Evolutionary conservation across 31 red algal genomes (phyloP), one percentile per base, ranked within the genome.

Genomic region (Asparagopsis taxiformis): DNA sequence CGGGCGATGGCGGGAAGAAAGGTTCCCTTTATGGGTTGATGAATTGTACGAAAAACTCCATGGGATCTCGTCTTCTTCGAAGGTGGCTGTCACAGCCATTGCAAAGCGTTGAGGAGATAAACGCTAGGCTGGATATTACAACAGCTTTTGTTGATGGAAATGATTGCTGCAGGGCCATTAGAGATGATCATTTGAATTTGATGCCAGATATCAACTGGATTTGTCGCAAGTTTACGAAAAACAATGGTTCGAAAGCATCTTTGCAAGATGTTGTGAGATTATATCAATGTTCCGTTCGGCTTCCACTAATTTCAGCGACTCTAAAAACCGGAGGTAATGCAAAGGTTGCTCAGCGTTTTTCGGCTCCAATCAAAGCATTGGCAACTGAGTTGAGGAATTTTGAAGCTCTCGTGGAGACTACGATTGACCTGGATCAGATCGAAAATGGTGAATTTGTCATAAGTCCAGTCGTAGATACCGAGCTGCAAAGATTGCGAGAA

Each of bases 371-470:
- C 52, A 23, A 71, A 21, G 58, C 64, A 33, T 64, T 97, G 19
- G 31, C 58, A 17, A 29, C 32, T 11, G 79, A 87, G 31, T 50
- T 87, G n/a, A 43, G 53, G 22, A 87, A 91, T 29, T 97, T 91
- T 68, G 82, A 90, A 66, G 86, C 82, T 32, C 62, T 91, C 31
- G 79, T 99, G 25, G 95, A 99, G 55, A 81, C 73, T 2, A 90
- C 79, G 9, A 87, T 99, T 37, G 95, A 99, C 54, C 81, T 99
- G 36, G 95, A 99, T 50, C 70, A 74, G 70, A 84, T 99, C 29
- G 74, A 76, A 34, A 94, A 94, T 38, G 79, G 83, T 36, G 91
- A 99, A 58, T 99, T 89, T 64, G 79, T 99, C 25, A 58, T 99
- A 15, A 90, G 64, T 56, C 85, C 95, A 41, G 32, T 41, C 0